Evolutionary conservation across 371 early-diverging fungal genomes (phyloP).

Genomic region (Mucor piriformis): DNA sequence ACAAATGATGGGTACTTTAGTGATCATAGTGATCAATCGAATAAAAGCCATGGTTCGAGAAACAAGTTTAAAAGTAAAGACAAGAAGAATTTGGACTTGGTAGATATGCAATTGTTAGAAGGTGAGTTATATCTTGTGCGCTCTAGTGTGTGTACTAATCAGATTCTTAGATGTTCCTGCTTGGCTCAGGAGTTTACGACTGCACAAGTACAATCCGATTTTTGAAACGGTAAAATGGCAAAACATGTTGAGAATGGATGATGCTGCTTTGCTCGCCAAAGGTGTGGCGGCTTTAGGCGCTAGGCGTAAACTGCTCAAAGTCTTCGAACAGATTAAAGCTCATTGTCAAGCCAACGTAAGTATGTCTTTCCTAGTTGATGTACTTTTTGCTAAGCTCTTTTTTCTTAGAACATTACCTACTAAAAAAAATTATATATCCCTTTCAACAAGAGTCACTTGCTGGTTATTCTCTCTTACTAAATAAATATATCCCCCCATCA

Average conservation of each 20-base stretch:
- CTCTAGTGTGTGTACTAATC: neutral
- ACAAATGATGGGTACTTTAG: constrained; percentile 51
- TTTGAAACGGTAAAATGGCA: constrained; percentile 89
- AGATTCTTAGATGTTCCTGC: constrained; percentile 76
- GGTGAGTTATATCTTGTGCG: too few relatives aligned
- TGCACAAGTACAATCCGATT: constrained; percentile 92
- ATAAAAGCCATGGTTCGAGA: constrained; percentile 40
- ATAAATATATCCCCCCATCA: too few relatives aligned
- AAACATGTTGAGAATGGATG: constrained; percentile 81
- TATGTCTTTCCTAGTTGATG: constrained; percentile 22
- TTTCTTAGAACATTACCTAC: constrained; percentile 15
- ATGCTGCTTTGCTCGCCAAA: constrained; percentile 75
- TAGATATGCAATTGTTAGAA: constrained; percentile 74
- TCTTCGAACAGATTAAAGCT: constrained; percentile 82
- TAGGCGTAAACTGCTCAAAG: constrained; percentile 91
- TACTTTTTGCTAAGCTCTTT: neutral
- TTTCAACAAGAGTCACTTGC: too few relatives aligned
- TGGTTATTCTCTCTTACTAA: too few relatives aligned
- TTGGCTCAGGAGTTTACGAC: constrained; percentile 80
- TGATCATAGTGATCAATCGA: constrained; percentile 65
- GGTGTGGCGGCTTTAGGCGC: constrained; percentile 95
- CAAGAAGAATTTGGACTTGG: constrained; percentile 72
- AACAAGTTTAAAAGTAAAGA: constrained; percentile 53
- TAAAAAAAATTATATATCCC: too few relatives aligned
- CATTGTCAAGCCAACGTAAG: constrained; percentile 51